Evolutionary conservation across 768 basidiomycete genomes (phyloP).

Genomic region (Termitomyces sp.): DNA sequence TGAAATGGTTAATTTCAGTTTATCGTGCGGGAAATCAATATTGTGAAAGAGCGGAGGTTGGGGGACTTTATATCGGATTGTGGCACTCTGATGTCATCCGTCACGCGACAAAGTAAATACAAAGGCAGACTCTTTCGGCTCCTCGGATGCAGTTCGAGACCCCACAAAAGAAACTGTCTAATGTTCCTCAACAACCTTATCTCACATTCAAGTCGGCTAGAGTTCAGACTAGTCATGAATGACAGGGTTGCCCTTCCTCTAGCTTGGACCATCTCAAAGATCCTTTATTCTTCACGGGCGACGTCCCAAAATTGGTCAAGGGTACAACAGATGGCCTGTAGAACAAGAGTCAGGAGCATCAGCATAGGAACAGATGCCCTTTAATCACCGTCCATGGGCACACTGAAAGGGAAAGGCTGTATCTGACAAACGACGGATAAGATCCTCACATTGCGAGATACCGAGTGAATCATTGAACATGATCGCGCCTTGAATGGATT

Average conservation of each 20-base stretch:
- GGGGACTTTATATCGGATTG: constrained; percentile 12
- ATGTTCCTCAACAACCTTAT: background rate
- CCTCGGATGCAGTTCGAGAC: background rate
- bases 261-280: constrained; percentile 10
- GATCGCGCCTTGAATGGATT: constrained; percentile 66
- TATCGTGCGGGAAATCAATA: constrained; percentile 7
- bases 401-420: constrained; percentile 91
- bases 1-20: constrained; percentile 11
- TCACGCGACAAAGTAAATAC: constrained; percentile 22
- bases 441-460: constrained; percentile 57
- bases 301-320: constrained; percentile 21
- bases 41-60: background rate
- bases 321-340: constrained; percentile 37
- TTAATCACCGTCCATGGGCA: constrained; percentile 81
- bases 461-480: constrained; percentile 91
- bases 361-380: background rate
- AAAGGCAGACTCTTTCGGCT: constrained; percentile 2
- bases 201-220: background rate
- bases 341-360: background rate
- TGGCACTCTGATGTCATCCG: constrained; percentile 19
- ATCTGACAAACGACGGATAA: constrained; percentile 61
- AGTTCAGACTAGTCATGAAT: background rate
- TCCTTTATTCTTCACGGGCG: background rate
- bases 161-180: background rate
- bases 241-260: constrained; percentile 1